Percentiles rank a stretch among this genome's conserved stretches.
Evolutionary conservation across 2,329 filamentous ascomycete species (phyloP).

Genomic region (Fonsecaea monophora): DNA sequence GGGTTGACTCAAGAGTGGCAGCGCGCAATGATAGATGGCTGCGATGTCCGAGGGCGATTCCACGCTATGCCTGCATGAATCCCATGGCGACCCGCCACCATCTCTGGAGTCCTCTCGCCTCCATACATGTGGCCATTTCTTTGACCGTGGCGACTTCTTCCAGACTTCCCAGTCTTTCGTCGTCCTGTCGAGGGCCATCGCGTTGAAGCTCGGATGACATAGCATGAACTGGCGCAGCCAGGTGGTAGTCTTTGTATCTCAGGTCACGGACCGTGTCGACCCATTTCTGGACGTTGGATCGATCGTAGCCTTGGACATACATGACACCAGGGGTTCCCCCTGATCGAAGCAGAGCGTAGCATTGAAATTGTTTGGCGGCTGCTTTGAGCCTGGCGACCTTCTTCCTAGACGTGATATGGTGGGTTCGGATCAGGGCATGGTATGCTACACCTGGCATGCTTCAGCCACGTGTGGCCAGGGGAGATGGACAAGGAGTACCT

Average conservation of each 20-base stretch:
- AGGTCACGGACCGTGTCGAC: constrained; percentile 68
- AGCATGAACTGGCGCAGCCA: constrained; percentile 61
- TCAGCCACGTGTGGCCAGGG: neutral
- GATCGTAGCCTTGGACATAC: constrained; percentile 71
- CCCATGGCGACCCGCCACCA: constrained; percentile 77
- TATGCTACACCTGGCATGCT: constrained; percentile 42
- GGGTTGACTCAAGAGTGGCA: neutral
- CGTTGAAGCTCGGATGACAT: constrained; percentile 3
- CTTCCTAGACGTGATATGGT: constrained; percentile 81
- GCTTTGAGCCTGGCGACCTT: constrained; percentile 72
- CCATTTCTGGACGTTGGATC: constrained; percentile 66
- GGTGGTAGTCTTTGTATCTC: constrained; percentile 75
- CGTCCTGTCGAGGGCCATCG: neutral
- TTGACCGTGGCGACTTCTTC: constrained; percentile 69
- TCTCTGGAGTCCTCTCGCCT: constrained; percentile 60
- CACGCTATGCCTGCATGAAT: constrained; percentile 40
- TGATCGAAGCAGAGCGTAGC: constrained; percentile 70
- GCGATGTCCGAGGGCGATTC: neutral
- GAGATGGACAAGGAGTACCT: neutral
- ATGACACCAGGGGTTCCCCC: constrained; percentile 77
- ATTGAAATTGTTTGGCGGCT: constrained; percentile 64
- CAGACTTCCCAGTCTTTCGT: constrained; percentile 44
- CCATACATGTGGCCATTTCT: constrained; percentile 69
- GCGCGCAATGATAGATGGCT: neutral
- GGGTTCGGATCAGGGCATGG: constrained; percentile 74